phyloP scores from a whole-genome alignment of 306 rosid species.

The Acacia crassicarpa region DNA sequence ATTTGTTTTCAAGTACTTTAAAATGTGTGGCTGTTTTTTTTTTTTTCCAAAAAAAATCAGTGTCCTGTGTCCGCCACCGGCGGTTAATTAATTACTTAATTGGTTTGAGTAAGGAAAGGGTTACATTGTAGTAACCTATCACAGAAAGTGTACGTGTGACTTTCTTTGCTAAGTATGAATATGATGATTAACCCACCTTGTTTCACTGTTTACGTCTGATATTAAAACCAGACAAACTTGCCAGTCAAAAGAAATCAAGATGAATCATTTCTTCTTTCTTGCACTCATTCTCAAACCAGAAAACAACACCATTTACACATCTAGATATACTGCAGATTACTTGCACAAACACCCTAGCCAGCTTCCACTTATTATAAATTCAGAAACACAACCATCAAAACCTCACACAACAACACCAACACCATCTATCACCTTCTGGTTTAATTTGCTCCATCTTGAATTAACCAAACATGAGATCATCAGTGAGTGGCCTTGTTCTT shows the following conservation, averaged over 20 bases:
- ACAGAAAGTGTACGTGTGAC: not conserved
- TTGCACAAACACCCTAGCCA: slow-evolving; percentile 16
- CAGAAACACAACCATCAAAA: not conserved
- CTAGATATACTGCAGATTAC: not conserved
- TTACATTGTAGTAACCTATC: not conserved
- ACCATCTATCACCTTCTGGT: not conserved
- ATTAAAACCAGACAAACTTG: slow-evolving; percentile 15
- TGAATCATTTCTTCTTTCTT: slow-evolving; percentile 34
- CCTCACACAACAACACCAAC: not conserved
- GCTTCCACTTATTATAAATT: slow-evolving; percentile 29
- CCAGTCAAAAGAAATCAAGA: not conserved
- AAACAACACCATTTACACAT: not conserved
- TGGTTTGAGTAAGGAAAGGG: not conserved
- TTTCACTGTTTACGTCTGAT: not conserved
- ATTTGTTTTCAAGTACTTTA: no score
- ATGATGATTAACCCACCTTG: not conserved
- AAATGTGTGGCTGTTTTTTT: no score
- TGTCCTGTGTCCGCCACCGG: not conserved
- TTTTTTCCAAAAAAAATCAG: no score
- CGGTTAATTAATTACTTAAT: not conserved
- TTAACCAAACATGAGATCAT: slow-evolving; percentile 36
- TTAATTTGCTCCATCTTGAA: not conserved
- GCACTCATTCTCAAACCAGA: slow-evolving; percentile 26
- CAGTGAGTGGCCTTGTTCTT: not conserved
- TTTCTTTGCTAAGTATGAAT: not conserved